Percentiles rank a stretch among this genome's conserved stretches.
phyloP scores from a whole-genome alignment of 2,329 filamentous ascomycete genomes.

The Colletotrichum godetiae region DNA sequence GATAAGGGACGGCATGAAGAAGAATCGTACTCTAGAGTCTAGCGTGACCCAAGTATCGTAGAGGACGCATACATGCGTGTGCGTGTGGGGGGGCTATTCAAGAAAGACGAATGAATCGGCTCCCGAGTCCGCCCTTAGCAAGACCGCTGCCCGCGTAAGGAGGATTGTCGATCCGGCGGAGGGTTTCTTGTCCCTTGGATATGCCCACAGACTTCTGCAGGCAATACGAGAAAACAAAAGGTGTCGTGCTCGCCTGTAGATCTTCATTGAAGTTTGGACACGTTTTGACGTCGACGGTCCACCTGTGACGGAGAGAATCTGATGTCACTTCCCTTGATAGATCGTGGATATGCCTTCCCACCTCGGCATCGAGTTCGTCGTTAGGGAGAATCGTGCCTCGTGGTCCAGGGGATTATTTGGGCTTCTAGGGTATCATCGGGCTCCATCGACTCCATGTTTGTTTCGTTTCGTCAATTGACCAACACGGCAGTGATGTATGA shows the following conservation, averaged over 20 bases:
- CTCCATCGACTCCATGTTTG: slow-evolving; percentile 18
- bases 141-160: background rate
- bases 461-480: background rate
- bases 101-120: background rate
- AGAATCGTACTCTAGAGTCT: background rate
- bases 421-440: background rate
- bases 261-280: slow-evolving; percentile 12
- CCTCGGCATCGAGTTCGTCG: background rate
- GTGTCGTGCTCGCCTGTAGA: slow-evolving; percentile 8
- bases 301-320: slow-evolving; percentile 10
- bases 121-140: background rate
- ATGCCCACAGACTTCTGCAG: background rate
- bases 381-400: background rate
- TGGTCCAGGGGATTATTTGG: background rate
- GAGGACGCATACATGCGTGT: background rate
- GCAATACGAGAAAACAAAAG: background rate
- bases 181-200: background rate
- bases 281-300: slow-evolving; percentile 27
- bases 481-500: background rate
- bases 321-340: slow-evolving; percentile 15
- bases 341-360: background rate
- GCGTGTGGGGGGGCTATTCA: background rate
- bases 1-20: background rate
- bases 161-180: background rate
- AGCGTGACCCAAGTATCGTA: background rate